Evolutionary conservation across 2,329 filamentous ascomycete species (phyloP), one percentile per base, ranked within the genome.

Genomic region (Cladobotryum mycophilum): DNA sequence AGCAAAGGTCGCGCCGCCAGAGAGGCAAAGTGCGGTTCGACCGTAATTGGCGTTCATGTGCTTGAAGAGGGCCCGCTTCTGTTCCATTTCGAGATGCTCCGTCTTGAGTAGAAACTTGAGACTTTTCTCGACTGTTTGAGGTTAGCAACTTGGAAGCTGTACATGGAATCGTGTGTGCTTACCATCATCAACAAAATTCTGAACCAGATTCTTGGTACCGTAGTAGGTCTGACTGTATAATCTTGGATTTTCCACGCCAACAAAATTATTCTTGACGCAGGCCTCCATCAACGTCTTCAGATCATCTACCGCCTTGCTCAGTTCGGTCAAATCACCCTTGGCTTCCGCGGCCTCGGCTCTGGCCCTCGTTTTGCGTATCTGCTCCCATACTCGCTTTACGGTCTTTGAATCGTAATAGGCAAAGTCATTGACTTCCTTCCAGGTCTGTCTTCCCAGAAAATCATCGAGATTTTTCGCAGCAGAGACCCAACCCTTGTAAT

Each of bases 141-240:
- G 22, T 17, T 12, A 22, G 14, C 12, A 22, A 25, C 6, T 3
- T 6, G 4, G 11, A 12, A 20, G 30, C 5, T 6, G 12, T 35
- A 36, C 30, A 22, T 25, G n/a, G 9, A 4, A 6, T 12, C 3
- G 9, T 4, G 14, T 8, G 17, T 12, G n/a, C 44, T 61, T 67
- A 84, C 83, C 76, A 70, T 97, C 91, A 54, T 96, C 89, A 41
- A 96, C 74, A 63, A 92, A 97, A 49, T 85, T 84, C 68, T 97
- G 93, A 30, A 96, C 88, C 56, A 96, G 70, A 54, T 93, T 82
- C 69, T 99, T 99, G n/a, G 93, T 97, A 33, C 93, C 93, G 60
- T 90, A 96, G 65, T 99, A 99, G 3, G 92, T 95, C 71, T 97
- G 91, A 61, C 89, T 95, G 67, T 99, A 99, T n/a, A 99, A 72